phyloP scores from a whole-genome alignment of 768 basidiomycete genomes.

The Leccinum longicurvipes region DNA sequence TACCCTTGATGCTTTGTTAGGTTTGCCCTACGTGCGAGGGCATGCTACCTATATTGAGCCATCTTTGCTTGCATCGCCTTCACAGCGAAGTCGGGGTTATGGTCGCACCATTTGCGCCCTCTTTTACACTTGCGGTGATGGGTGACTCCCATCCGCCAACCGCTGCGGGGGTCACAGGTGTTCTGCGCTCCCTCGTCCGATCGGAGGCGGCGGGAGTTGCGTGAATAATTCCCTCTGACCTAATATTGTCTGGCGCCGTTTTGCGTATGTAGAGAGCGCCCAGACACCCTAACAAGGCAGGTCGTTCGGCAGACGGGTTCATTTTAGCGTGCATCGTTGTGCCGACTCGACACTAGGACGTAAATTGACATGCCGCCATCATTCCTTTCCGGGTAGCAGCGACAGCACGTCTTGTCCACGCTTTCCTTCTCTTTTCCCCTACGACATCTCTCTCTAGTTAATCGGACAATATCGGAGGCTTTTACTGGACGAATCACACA shows the following conservation, averaged over 20 bases:
- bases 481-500: not conserved
- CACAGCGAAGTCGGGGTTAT: conserved; percentile 7
- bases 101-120: conserved; percentile 14
- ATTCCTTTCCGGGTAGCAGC: conserved; percentile 12
- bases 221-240: conserved; percentile 3
- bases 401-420: conserved; percentile 17
- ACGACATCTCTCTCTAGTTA: not conserved
- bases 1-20: conserved; percentile 3
- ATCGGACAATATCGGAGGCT: not conserved
- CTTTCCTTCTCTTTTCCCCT: not conserved
- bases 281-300: not conserved
- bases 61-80: not conserved
- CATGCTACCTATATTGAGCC: conserved; percentile 4
- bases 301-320: conserved; percentile 9
- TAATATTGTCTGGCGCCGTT: conserved; percentile 9
- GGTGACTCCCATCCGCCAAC: not conserved
- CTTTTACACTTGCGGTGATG: conserved; percentile 5
- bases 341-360: conserved; percentile 19
- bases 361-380: conserved; percentile 26
- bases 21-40: not conserved
- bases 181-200: conserved; percentile 1
- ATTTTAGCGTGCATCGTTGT: conserved; percentile 6
- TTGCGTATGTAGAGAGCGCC: conserved; percentile 11
- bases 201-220: conserved; percentile 12
- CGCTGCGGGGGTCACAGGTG: conserved; percentile 8